Conservation (phyloP, 1,284 basidiomycete species). For the Cryptococcus sp. region DNA sequence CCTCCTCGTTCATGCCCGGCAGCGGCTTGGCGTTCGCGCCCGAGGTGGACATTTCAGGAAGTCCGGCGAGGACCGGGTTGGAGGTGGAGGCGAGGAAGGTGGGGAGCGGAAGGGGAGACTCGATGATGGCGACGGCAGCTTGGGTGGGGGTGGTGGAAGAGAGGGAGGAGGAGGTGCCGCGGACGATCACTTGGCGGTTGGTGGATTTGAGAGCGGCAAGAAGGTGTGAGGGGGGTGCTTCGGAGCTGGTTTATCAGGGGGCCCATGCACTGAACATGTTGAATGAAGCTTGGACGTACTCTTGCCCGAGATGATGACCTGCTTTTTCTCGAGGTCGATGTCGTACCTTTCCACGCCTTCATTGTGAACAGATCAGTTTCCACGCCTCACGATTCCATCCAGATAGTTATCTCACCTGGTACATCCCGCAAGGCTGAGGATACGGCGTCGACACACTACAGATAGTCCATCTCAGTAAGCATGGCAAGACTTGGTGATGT, state of each 20-base stretch:
- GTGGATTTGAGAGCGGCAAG: conserved; percentile 48
- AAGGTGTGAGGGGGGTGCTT: conserved; percentile 49
- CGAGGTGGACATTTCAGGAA: conserved; percentile 5
- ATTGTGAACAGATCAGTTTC: conserved; percentile 2
- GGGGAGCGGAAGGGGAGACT: conserved; percentile 44
- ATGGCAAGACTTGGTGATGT: background rate
- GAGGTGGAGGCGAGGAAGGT: conserved; percentile 25
- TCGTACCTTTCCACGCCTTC: conserved; percentile 48
- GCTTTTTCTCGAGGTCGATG: conserved; percentile 48
- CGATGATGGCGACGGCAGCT: conserved; percentile 51
- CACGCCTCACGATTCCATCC: background rate
- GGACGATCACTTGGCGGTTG: conserved; percentile 50
- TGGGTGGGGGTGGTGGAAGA: conserved; percentile 22
- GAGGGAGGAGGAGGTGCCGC: conserved; percentile 42
- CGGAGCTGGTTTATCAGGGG: background rate
- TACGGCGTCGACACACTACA: conserved; percentile 48
- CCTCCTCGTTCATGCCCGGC: conserved; percentile 42
- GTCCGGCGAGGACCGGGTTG: conserved; percentile 22
- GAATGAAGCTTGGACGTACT: conserved; percentile 25
- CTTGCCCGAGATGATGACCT: conserved; percentile 48
- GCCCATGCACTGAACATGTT: background rate
- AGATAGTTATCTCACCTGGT: conserved; percentile 20
- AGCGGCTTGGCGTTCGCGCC: conserved; percentile 10
- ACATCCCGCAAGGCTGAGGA: conserved; percentile 35
- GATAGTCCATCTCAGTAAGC: background rate